Evolutionary conservation across 768 basidiomycete genomes (phyloP).

Genomic region (Boletus fagicola): DNA sequence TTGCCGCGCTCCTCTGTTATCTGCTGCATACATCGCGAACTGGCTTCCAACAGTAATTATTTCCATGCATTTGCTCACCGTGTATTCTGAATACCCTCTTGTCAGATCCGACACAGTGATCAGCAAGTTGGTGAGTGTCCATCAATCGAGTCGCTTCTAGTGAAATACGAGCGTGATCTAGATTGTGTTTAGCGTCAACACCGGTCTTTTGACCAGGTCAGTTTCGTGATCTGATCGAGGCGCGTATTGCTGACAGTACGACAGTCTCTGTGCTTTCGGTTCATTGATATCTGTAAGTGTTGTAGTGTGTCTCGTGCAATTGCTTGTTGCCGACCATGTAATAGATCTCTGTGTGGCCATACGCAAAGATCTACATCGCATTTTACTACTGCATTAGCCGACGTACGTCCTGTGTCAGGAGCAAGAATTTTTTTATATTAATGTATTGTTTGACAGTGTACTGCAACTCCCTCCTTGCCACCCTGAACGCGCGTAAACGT

Average conservation of each 20-base stretch:
- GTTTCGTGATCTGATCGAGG: background rate
- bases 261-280: conserved; percentile 49
- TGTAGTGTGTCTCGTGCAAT: background rate
- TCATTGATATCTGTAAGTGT: conserved; percentile 49
- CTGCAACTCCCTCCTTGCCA: too few species aligned
- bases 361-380: too few species aligned
- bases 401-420: too few species aligned
- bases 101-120: conserved; percentile 49
- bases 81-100: too few species aligned
- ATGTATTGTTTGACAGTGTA: too few species aligned
- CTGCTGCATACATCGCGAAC: too few species aligned
- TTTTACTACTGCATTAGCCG: too few species aligned
- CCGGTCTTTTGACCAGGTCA: conserved; percentile 33
- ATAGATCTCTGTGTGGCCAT: conserved; percentile 50
- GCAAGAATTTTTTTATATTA: too few species aligned
- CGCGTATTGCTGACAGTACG: conserved; percentile 4
- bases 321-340: background rate
- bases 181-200: conserved; percentile 57
- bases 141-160: background rate
- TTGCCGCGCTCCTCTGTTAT: too few species aligned
- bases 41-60: too few species aligned
- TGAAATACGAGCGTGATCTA: conserved; percentile 4
- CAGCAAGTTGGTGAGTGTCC: conserved; percentile 36
- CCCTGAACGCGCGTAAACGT: too few species aligned
- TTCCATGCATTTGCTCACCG: too few species aligned